Evolutionary conservation across 192 early-diverging fungal species (phyloP).

Genomic region (Podila clonocystis): DNA sequence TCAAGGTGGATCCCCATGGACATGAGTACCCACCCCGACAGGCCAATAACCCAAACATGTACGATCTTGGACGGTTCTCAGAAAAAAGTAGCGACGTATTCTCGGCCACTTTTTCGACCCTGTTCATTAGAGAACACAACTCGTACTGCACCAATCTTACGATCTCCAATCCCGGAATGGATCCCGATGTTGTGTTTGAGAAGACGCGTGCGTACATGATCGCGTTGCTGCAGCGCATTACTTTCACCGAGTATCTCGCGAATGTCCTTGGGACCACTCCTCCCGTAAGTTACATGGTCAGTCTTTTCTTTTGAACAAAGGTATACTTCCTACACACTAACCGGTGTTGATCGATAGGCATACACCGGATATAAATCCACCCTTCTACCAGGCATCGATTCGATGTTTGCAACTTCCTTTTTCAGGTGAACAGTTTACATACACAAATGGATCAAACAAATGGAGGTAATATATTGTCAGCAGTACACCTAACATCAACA

Average conservation of each 20-base stretch:
- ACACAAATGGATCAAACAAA: too few relatives aligned
- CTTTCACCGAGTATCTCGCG: not conserved
- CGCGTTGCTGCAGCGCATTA: conserved; percentile 1
- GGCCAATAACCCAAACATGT: not conserved
- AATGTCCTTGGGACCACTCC: not conserved
- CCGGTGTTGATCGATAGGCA: not conserved
- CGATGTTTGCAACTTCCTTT: not conserved
- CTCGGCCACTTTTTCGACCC: not conserved
- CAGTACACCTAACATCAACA: too few relatives aligned
- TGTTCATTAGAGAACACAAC: conserved; percentile 7
- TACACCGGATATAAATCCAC: not conserved
- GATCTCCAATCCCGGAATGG: not conserved
- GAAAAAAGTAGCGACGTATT: not conserved
- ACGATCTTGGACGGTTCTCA: not conserved
- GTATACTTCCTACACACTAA: too few relatives aligned
- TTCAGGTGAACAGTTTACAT: not conserved
- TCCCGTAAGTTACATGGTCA: not conserved
- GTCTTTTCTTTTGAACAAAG: not conserved
- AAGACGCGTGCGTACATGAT: conserved; percentile 1
- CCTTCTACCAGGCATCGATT: not conserved
- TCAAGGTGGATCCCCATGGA: not conserved
- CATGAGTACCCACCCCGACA: not conserved
- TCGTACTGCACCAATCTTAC: not conserved
- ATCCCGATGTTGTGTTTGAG: not conserved
- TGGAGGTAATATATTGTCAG: too few relatives aligned